These are phyloP conservation scores for Entomortierella beljakovae DNA, from an alignment of 192 early-diverging fungal species.

Conservation along the genomic window DNA sequence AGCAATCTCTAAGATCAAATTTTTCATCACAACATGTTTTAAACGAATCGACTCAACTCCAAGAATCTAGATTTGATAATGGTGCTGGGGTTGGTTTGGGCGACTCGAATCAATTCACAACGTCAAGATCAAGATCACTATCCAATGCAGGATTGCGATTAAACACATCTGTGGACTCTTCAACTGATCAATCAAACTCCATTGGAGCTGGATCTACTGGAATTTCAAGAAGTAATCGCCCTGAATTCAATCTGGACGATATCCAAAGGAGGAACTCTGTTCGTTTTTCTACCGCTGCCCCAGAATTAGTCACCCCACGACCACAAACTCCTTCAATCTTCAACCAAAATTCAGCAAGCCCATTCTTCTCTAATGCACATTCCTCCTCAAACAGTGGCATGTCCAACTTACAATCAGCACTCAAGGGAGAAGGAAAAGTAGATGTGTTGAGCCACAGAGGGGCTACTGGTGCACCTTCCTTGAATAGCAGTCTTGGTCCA, in stretches of 20 bases:
- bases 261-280: slow-evolving; percentile 15
- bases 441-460: slow-evolving; percentile 35
- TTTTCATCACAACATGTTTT: neutral
- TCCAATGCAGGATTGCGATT: neutral
- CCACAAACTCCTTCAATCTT: slow-evolving; percentile 25
- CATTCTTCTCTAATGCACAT: slow-evolving; percentile 23
- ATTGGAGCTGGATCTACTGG: neutral
- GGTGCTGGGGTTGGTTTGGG: slow-evolving; percentile 3
- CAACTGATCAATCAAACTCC: neutral
- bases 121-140: neutral
- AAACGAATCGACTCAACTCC: neutral
- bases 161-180: neutral
- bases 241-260: slow-evolving; percentile 17
- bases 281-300: slow-evolving; percentile 18
- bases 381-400: slow-evolving; percentile 6
- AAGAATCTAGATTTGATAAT: neutral
- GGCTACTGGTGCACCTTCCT: neutral
- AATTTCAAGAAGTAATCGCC: slow-evolving; percentile 13
- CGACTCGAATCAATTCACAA: neutral
- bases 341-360: slow-evolving; percentile 13
- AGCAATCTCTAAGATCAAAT: neutral
- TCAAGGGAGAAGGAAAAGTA: slow-evolving; percentile 30
- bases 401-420: slow-evolving; percentile 21
- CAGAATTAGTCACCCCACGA: slow-evolving; percentile 12
- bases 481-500: slow-evolving; percentile 46